Evolutionary conservation across 2,329 filamentous ascomycete genomes (phyloP), one percentile per base, ranked within the genome.

Genomic region (Fusarium zealandicum): DNA sequence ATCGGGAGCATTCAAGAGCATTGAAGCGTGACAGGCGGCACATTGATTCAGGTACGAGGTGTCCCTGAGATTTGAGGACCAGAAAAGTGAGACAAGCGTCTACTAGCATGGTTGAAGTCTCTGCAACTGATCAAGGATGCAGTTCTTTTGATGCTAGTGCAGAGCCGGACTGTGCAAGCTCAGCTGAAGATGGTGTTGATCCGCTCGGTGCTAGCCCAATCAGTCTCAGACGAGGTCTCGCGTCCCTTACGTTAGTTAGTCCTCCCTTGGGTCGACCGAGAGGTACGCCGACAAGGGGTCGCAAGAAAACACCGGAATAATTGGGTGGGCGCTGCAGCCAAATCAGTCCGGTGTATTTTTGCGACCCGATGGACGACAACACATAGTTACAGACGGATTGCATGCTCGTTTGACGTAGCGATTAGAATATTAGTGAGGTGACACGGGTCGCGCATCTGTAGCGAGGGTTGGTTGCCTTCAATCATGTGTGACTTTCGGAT

Each of bases 181-280:
- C 30, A 64, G 58, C 51, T 66, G 62, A 59, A 58, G 37, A 22
- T 49, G 44, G 40, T 51, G 48, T 25, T 51, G 57, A 53, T 57
- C 18, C 42, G 41, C 44, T 27, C 13, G 25, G 11, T 10, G 35
- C 32, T 32, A 51, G 36, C 55, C 38, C 40, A 18, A 9, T 37
- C 43, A 44, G 48, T 44, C 17, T 30, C 28, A 22, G 20, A 22
- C 7, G 20, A 22, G 20, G 20, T 22, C 20, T 22, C 20, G 7
- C 20, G 20, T 22, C 20, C 20, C 20, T 22, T 22, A 22, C 20
- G 20, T 22, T 22, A 22, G 20, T 22, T 22, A 22, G 20, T 22
- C 20, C 20, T 22, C 20, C 20, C 20, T 22, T 22, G 20, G 20
- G n/a, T n/a, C n/a, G n/a, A n/a, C n/a, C n/a, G n/a, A n/a, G n/a